phyloP scores from a whole-genome alignment of 345 rosid species.

The Hypericum perforatum region DNA sequence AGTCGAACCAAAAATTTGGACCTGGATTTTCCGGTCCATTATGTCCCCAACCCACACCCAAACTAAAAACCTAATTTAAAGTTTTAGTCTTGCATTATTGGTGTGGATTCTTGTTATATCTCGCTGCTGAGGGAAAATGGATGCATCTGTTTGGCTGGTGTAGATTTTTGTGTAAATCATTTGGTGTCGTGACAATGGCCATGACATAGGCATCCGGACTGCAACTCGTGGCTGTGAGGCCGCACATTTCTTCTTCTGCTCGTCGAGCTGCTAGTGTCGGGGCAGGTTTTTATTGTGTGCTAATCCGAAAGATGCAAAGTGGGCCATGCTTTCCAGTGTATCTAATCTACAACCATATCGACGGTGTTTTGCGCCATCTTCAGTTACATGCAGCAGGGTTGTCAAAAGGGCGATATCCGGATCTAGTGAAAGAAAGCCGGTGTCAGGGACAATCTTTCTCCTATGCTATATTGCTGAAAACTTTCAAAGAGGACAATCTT shows the following conservation, averaged over 20 bases:
- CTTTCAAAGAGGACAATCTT: too few species aligned
- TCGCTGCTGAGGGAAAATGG: too few species aligned
- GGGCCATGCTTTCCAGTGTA: constrained; percentile 39
- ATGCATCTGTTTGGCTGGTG: constrained; percentile 12
- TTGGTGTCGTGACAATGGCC: constrained; percentile 40
- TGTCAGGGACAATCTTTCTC: constrained; percentile 33
- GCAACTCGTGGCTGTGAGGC: constrained; percentile 44
- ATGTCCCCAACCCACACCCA: too few species aligned
- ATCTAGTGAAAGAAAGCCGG: constrained; percentile 38
- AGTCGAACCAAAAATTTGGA: too few species aligned
- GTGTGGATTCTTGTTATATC: too few species aligned
- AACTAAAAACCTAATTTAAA: too few species aligned
- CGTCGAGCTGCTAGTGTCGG: constrained; percentile 33
- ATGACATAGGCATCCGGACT: constrained; percentile 47
- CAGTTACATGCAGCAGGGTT: constrained; percentile 26
- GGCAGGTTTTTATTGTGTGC: constrained; percentile 27
- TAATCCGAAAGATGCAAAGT: constrained; percentile 29
- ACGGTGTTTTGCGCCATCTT: constrained; percentile 22
- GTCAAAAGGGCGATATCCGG: constrained; percentile 54
- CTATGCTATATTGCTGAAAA: too few species aligned
- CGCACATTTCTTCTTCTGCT: constrained; percentile 37
- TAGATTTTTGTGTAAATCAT: constrained; percentile 12
- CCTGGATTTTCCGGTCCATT: too few species aligned
- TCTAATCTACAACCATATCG: constrained; percentile 40
- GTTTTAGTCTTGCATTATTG: too few species aligned